Base-by-base conservation (phyloP, 768 basidiomycete species). In the Grammothele lineata region DNA sequence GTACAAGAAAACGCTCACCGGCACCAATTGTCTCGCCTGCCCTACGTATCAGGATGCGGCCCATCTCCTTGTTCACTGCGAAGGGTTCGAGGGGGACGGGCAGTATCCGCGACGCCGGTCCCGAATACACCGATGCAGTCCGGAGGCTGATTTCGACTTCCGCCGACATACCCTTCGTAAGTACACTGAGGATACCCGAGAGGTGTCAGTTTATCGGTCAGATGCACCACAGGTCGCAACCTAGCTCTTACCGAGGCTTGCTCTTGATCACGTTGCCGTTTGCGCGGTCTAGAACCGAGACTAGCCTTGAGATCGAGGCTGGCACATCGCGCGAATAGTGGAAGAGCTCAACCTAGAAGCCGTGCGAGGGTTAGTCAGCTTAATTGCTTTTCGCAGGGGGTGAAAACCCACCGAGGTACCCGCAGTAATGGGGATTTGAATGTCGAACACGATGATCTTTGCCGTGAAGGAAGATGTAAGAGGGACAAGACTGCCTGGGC, bases 1-100 rank as follows among this genome's bases (percentile, higher is more conserved):
- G n/a, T n/a, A n/a, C n/a, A n/a, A n/a, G n/a, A n/a, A n/a, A n/a
- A n/a, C n/a, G 41, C 59, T 39, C 45, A 64, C 93, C 94, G 37
- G 94, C 94, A 32, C 84, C 92, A 50, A 99, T 87, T 0, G 96
- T 97, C 69, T 97, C 94, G 0, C 96, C 96, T 24, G 81, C 83
- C 44, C 95, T 71, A 36, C 96, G 73, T 48, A 99, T 72, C 53
- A 99, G 62, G 41, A 99, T 77, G 38, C 96, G 71, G 0, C 96
- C 96, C 96, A 98, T 96, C 45, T 94, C 90, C 66, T 98, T 99
- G 68, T 94, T 98, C 6, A 69, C 68, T 1, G 81, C 66, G 56
- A 96, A 95, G 1, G 88, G 77, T 62, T 98, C 96, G 14, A 98
- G 61, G 11, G 96, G 90, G 21, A 97, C 85, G 2, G 83, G 75